Evolutionary conservation across 139 green algal species (phyloP), one percentile per base, ranked within the genome.

Genomic region (Volvox africanus): DNA sequence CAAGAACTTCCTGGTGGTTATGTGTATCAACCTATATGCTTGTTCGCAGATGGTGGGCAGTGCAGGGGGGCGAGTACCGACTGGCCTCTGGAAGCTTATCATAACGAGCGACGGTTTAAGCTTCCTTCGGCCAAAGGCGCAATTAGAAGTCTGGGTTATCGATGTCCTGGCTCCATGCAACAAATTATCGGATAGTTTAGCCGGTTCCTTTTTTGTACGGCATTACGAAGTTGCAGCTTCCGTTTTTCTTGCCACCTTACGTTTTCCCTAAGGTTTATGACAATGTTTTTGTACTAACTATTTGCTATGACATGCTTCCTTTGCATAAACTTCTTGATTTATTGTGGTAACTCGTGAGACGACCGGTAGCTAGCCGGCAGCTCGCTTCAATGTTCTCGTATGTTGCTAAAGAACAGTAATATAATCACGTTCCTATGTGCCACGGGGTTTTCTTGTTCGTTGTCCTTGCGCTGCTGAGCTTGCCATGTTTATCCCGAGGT

Each of bases 61-160:
- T 88, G 82, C 82, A 88, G 33, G 82, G 65, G 11, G 65, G 65
- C 21, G 82, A 88, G 65, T 88, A 88, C 82, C 82, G 82, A 35
- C 30, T 88, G 78, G 36, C 26, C 20, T 0, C 37, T 21, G 32
- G 14, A 82, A n/a, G 32, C 22, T 75, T 75, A 28, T 12, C 6
- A 28, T 14, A 28, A 14, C 24, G 67, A 75, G 2, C 67, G 11
- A 75, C 14, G 22, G 67, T 75, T 26, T 26, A 14, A 75, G 67
- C 67, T 75, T 24, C 6, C 67, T 75, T 9, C 67, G 22, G 67
- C 67, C 37, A 13, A 44, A 80, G 3, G 2, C 44, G 73, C 73
- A 80, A 80, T 33, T 44, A 9, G 22, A 9, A 55, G 9, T 14
- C 44, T 55, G 44, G 44, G 9, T 14, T 55, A 5, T 9, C 9